Percentiles rank a stretch among this genome's conserved stretches.
These are phyloP conservation scores for Fusarium annulatum DNA, from an alignment of 2,329 filamentous ascomycete genomes.

Conservation along the genomic window DNA sequence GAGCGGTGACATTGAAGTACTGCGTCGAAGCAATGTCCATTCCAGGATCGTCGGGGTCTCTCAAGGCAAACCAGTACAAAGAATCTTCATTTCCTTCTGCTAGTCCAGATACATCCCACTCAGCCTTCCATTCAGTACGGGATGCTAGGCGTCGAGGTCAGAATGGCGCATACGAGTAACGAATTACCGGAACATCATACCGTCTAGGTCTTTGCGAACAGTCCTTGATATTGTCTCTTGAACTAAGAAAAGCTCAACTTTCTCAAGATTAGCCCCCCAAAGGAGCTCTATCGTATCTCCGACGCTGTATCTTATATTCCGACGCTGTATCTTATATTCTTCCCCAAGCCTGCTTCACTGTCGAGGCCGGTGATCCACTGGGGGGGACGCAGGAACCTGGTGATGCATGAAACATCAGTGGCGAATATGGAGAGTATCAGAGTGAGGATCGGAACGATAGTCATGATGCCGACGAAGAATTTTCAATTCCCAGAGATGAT, in stretches of 20 bases:
- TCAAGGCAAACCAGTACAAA: neutral
- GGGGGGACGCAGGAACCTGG: neutral
- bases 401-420: fast-evolving
- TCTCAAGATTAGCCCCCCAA: neutral
- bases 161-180: fast-evolving
- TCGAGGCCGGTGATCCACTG: too few species aligned
- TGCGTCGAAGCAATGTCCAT: neutral
- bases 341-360: too few species aligned
- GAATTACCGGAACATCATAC: too few species aligned
- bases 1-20: neutral
- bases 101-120: fast-evolving
- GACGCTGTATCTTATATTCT: too few species aligned
- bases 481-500: too few species aligned
- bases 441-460: neutral
- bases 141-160: neutral
- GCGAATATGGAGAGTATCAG: fast-evolving
- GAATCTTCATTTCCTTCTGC: neutral
- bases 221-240: too few species aligned
- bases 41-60: too few species aligned
- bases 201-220: too few species aligned
- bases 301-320: fast-evolving
- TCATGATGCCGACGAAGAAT: too few species aligned
- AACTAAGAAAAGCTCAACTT: too few species aligned
- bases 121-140: neutral
- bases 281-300: neutral